Evolutionary conservation across 1,139 yeast genomes (phyloP).

Genomic region (Yarrowia galli): DNA sequence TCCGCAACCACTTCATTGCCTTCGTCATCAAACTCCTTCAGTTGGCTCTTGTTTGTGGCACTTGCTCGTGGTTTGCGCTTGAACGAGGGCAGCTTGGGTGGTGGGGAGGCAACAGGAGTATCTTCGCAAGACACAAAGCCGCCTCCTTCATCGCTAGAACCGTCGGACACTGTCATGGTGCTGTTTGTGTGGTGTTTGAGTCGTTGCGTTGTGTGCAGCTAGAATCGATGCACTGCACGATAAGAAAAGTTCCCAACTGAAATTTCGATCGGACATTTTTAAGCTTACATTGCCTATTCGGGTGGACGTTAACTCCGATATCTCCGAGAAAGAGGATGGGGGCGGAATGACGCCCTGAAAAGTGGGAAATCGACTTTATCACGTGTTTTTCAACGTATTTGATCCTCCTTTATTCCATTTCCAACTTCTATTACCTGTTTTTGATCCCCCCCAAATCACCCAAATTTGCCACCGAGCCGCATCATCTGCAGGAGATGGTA

Average conservation of each 20-base stretch:
- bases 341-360: neutral
- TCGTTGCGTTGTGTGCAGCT: neutral
- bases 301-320: conserved; percentile 6
- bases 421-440: no score
- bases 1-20: conserved; percentile 14
- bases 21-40: conserved; percentile 35
- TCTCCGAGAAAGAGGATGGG: neutral
- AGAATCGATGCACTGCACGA: conserved; percentile 9
- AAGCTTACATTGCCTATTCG: neutral
- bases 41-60: neutral
- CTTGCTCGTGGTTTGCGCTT: conserved; percentile 1
- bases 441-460: no score
- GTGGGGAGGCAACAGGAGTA: no score
- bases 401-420: no score
- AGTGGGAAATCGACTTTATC: no score
- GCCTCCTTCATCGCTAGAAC: conserved; percentile 35
- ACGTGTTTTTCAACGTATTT: no score
- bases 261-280: neutral
- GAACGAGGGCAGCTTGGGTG: conserved; percentile 18
- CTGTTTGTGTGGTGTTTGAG: neutral
- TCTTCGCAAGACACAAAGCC: conserved; percentile 28
- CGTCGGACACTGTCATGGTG: conserved; percentile 5
- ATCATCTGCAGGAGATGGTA: no score
- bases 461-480: no score
- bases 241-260: conserved; percentile 23